A percentile compares a stretch with the other conserved stretches of the same genome.
phyloP scores from a whole-genome alignment of 371 early-diverging fungal species.

The Coemansia sp. region DNA sequence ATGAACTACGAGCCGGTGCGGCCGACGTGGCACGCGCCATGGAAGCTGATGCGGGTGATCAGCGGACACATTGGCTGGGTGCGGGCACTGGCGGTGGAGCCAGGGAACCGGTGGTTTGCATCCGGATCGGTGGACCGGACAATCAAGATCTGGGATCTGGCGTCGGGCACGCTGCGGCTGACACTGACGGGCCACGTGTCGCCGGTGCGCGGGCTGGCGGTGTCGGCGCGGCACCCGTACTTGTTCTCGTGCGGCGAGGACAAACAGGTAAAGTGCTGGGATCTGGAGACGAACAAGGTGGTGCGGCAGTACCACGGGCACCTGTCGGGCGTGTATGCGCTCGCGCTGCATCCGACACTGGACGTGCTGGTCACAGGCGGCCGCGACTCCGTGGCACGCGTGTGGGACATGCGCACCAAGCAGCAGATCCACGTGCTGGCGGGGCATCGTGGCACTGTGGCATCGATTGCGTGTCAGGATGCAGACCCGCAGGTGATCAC shows the following conservation, averaged over 20 bases:
- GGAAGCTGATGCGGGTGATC: slow-evolving; percentile 95
- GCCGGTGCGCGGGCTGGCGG: slow-evolving; percentile 89
- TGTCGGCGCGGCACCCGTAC: slow-evolving; percentile 93
- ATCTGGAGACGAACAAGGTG: slow-evolving; percentile 96
- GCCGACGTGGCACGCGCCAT: slow-evolving; percentile 97
- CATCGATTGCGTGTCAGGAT: slow-evolving; percentile 86
- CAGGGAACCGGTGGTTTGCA: slow-evolving; percentile 96
- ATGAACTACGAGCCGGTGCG: slow-evolving; percentile 27
- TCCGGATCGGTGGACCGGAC: slow-evolving; percentile 96
- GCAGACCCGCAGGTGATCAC: slow-evolving; percentile 96
- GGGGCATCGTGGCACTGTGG: slow-evolving; percentile 86
- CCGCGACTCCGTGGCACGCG: slow-evolving; percentile 91
- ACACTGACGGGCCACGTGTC: slow-evolving; percentile 97
- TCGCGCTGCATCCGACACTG: slow-evolving; percentile 90
- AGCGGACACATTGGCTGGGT: slow-evolving; percentile 98
- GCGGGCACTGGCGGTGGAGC: slow-evolving; percentile 87
- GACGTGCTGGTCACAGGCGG: slow-evolving; percentile 94
- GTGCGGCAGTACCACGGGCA: slow-evolving; percentile 98
- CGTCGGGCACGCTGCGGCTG: slow-evolving; percentile 92
- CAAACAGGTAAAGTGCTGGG: slow-evolving; percentile 98
- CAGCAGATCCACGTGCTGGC: slow-evolving; percentile 86
- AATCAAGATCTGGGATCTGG: slow-evolving; percentile 98
- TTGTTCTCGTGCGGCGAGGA: slow-evolving; percentile 96
- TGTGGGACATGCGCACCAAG: slow-evolving; percentile 98
- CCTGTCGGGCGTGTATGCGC: slow-evolving; percentile 86